These are phyloP conservation scores for Salvia miltiorrhiza DNA, from an alignment of 257 asterid genomes.

Conservation along the genomic window DNA sequence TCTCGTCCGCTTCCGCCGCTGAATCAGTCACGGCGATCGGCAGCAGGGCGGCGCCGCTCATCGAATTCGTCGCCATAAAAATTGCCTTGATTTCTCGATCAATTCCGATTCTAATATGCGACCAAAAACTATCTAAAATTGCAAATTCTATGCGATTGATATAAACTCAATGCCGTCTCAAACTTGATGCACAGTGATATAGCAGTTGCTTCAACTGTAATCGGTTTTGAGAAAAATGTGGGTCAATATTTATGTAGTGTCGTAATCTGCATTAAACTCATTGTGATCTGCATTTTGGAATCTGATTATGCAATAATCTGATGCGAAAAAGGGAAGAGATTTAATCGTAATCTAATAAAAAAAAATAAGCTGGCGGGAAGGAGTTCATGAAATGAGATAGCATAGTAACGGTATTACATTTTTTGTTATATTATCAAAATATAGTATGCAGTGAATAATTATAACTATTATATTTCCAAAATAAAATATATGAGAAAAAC, in stretches of 20 bases:
- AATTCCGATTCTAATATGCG: not conserved
- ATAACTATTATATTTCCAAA: too few relatives aligned
- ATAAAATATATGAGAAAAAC: too few relatives aligned
- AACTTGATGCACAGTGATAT: constrained; percentile 11
- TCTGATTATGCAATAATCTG: not conserved
- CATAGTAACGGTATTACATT: not conserved
- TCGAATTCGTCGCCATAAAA: constrained; percentile 21
- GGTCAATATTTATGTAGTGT: not conserved
- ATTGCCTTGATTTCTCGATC: not conserved
- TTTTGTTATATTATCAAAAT: too few relatives aligned
- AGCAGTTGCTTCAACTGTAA: constrained; percentile 2
- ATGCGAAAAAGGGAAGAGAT: not conserved
- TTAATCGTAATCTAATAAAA: not conserved
- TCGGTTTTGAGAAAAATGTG: not conserved
- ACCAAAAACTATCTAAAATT: not conserved
- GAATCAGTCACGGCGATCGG: constrained; percentile 49
- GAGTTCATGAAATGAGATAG: not conserved
- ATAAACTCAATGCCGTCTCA: not conserved
- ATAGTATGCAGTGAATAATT: not conserved
- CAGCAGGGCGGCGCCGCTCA: constrained; percentile 31
- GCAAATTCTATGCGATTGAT: not conserved
- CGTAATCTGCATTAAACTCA: not conserved
- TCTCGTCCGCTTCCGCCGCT: constrained; percentile 41
- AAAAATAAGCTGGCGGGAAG: not conserved
- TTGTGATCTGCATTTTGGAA: not conserved